A percentile compares a stretch with the other conserved stretches of the same genome.
phyloP scores from a whole-genome alignment of 1,284 basidiomycete genomes.

The Ustilago cynodontis region DNA sequence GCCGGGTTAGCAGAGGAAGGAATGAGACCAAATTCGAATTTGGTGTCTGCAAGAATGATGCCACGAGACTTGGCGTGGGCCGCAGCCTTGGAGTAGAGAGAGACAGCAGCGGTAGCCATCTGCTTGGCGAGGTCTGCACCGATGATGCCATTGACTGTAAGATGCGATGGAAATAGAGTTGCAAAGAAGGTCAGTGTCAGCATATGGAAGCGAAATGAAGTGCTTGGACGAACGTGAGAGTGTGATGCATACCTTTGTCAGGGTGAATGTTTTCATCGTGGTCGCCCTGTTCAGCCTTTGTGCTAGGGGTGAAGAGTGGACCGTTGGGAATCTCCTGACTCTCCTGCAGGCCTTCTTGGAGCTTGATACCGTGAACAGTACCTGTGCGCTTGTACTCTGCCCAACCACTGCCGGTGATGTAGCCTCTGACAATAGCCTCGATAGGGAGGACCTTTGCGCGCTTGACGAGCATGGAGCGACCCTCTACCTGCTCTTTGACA shows the following conservation, averaged over 20 bases:
- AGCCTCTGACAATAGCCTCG: conserved; percentile 97
- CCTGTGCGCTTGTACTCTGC: conserved; percentile 88
- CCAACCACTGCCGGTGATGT: conserved; percentile 98
- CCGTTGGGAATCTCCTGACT: conserved; percentile 75
- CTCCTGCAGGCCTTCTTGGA: conserved; percentile 85
- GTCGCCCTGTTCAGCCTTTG: conserved; percentile 92
- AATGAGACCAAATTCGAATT: conserved; percentile 85
- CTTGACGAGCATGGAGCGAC: conserved; percentile 88
- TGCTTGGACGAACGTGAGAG: not conserved
- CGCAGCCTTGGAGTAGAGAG: conserved; percentile 82
- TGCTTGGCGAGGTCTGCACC: conserved; percentile 75
- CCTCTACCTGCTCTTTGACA: conserved; percentile 76
- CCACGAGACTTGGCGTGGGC: conserved; percentile 82
- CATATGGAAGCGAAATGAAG: not conserved
- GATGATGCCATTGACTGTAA: conserved; percentile 44
- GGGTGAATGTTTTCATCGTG: conserved; percentile 99
- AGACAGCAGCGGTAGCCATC: conserved; percentile 76
- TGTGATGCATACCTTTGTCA: conserved; percentile 76
- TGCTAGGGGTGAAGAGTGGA: conserved; percentile 94
- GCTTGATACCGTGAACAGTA: conserved; percentile 87
- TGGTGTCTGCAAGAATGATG: conserved; percentile 94
- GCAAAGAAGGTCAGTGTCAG: not conserved
- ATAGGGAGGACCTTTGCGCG: conserved; percentile 91
- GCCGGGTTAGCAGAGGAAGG: conserved; percentile 17
- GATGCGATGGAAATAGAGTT: conserved; percentile 6